Percentiles rank a stretch among this genome's conserved stretches.
These are phyloP conservation scores for Petunia secreta DNA, from an alignment of 257 asterid genomes.

Conservation along the genomic window DNA sequence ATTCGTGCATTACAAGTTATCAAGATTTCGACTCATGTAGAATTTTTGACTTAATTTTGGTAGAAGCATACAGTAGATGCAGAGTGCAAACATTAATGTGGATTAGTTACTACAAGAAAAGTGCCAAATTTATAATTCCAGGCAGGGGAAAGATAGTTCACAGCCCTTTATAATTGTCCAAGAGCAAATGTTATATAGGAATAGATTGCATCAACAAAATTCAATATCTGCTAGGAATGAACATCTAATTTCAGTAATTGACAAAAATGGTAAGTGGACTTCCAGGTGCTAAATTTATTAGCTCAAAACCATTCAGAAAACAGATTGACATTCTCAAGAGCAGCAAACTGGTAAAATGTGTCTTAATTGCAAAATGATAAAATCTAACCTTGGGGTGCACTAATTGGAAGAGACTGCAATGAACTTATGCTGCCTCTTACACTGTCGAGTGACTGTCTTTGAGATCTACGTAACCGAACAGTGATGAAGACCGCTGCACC, in stretches of 20 bases:
- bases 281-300: background rate
- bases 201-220: background rate
- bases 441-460: slow-evolving; percentile 32
- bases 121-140: background rate
- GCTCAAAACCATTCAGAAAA: background rate
- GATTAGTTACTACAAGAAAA: background rate
- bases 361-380: background rate
- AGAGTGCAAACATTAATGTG: background rate
- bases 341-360: background rate
- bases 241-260: background rate
- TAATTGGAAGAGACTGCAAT: slow-evolving; percentile 45
- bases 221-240: background rate
- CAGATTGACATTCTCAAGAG: background rate
- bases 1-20: background rate
- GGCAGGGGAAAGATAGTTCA: background rate
- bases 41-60: background rate
- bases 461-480: slow-evolving; percentile 36
- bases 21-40: background rate
- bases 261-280: background rate
- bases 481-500: slow-evolving; percentile 46
- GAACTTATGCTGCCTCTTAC: slow-evolving; percentile 46
- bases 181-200: background rate
- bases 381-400: slow-evolving; percentile 53
- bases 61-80: background rate
- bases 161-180: slow-evolving; percentile 1